phyloP scores from a whole-genome alignment of 2,329 filamentous ascomycete species.

The Helotiales sp. region DNA sequence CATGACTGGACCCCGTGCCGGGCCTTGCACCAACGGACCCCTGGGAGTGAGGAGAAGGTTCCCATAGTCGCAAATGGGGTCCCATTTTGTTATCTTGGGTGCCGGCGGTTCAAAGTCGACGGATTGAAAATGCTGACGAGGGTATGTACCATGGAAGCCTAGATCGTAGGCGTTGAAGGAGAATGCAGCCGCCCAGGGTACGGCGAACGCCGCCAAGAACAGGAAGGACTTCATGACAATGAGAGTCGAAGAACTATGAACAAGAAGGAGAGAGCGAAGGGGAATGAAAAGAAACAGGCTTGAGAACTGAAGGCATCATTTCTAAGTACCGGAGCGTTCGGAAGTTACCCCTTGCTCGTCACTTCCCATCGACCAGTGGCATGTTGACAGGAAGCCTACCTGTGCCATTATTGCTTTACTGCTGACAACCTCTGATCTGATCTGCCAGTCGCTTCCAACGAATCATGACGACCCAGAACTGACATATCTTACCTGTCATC shows the following conservation, averaged over 20 bases:
- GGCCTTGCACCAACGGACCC: constrained; percentile 12
- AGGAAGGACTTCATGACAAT: constrained; percentile 1
- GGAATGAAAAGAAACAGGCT: background rate
- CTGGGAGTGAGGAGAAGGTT: constrained; percentile 16
- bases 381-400: background rate
- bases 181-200: constrained; percentile 10
- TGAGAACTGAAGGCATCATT: background rate
- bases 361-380: background rate
- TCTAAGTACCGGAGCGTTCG: constrained; percentile 3
- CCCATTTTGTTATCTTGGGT: constrained; percentile 18
- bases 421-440: too few species aligned
- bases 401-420: background rate
- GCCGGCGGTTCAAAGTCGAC: constrained; percentile 16
- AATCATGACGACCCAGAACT: background rate
- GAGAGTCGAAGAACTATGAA: background rate
- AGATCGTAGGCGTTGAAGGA: constrained; percentile 22
- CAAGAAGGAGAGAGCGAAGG: background rate
- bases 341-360: constrained; percentile 1
- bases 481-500: background rate
- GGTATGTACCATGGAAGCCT: constrained; percentile 18
- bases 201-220: constrained; percentile 5
- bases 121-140: constrained; percentile 19
- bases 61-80: constrained; percentile 16
- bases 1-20: constrained; percentile 11
- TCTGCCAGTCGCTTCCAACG: background rate